Conservation (phyloP, 2,329 filamentous ascomycete species). For the Acephala macrosclerotiorum region DNA sequence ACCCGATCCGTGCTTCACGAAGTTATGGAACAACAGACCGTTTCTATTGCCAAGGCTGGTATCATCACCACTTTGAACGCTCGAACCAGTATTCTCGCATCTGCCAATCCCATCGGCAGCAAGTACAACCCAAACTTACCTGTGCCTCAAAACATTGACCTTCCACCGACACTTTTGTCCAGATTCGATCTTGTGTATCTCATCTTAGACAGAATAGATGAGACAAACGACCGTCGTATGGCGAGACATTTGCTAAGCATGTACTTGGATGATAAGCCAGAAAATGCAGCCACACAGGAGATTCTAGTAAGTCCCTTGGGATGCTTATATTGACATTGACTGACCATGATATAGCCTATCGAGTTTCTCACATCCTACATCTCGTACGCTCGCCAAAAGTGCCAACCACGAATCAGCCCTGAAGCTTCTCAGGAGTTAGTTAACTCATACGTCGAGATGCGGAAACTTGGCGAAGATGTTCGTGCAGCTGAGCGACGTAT, state of each 20-base stretch:
- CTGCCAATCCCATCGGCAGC: constrained; percentile 96
- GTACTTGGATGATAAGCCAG: constrained; percentile 94
- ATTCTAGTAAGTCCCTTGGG: constrained; percentile 70
- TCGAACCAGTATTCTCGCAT: constrained; percentile 92
- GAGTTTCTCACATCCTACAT: constrained; percentile 98
- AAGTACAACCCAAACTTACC: constrained; percentile 97
- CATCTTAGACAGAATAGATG: constrained; percentile 92
- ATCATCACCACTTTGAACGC: constrained; percentile 93
- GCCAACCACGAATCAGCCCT: constrained; percentile 82
- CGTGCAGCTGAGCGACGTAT: constrained; percentile 93
- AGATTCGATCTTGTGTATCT: constrained; percentile 98
- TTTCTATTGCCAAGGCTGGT: constrained; percentile 79
- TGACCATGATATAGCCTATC: constrained; percentile 68
- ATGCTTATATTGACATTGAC: constrained; percentile 25
- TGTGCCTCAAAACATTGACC: constrained; percentile 96
- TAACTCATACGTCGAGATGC: constrained; percentile 91
- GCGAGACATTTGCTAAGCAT: constrained; percentile 94
- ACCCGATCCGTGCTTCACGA: constrained; percentile 79
- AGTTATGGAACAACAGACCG: constrained; percentile 84
- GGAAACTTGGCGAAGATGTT: constrained; percentile 87
- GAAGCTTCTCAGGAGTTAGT: constrained; percentile 86
- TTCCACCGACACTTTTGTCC: constrained; percentile 92
- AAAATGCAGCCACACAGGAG: constrained; percentile 79
- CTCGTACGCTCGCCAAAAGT: constrained; percentile 87
- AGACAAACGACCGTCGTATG: constrained; percentile 85